Evolutionary conservation across 2,329 filamentous ascomycete species (phyloP).

Genomic region (Trichoderma sp.): DNA sequence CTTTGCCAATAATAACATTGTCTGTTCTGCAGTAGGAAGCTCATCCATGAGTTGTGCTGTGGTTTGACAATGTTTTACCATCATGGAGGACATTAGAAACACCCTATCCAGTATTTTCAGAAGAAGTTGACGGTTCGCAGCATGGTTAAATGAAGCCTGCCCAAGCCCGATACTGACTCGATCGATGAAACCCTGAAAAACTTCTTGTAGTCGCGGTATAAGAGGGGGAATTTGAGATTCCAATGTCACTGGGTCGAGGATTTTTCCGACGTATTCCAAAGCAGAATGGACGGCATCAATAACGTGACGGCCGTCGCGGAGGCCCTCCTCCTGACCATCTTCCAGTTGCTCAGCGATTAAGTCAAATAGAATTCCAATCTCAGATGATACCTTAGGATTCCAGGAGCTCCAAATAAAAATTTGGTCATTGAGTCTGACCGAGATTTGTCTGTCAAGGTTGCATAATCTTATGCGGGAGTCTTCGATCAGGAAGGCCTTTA

Average conservation of each 20-base stretch:
- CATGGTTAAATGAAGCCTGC: neutral
- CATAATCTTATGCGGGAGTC: conserved; percentile 31
- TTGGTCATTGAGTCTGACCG: conserved; percentile 48
- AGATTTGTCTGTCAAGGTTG: conserved; percentile 35
- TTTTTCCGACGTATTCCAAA: conserved; percentile 45
- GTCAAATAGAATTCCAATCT: conserved; percentile 60
- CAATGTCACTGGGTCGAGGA: conserved; percentile 38
- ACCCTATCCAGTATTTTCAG: conserved; percentile 32
- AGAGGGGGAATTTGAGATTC: conserved; percentile 35
- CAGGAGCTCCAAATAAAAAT: conserved; percentile 54
- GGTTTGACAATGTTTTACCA: conserved; percentile 44
- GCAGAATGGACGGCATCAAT: conserved; percentile 43
- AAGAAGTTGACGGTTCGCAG: conserved; percentile 18
- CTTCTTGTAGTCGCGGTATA: conserved; percentile 42
- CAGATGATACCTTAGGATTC: conserved; percentile 58
- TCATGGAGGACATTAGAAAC: conserved; percentile 35
- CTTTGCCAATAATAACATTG: conserved; percentile 44
- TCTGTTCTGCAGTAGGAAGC: conserved; percentile 46
- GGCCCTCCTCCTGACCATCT: neutral
- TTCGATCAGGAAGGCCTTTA: conserved; percentile 40
- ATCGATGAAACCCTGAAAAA: conserved; percentile 40
- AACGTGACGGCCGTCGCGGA: conserved; percentile 21
- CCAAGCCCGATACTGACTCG: conserved; percentile 28
- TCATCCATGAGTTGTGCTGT: conserved; percentile 33
- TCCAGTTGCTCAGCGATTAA: conserved; percentile 51